These are phyloP conservation scores for Lepiota subincarnata DNA, from an alignment of 768 basidiomycete genomes.

Conservation along the genomic window DNA sequence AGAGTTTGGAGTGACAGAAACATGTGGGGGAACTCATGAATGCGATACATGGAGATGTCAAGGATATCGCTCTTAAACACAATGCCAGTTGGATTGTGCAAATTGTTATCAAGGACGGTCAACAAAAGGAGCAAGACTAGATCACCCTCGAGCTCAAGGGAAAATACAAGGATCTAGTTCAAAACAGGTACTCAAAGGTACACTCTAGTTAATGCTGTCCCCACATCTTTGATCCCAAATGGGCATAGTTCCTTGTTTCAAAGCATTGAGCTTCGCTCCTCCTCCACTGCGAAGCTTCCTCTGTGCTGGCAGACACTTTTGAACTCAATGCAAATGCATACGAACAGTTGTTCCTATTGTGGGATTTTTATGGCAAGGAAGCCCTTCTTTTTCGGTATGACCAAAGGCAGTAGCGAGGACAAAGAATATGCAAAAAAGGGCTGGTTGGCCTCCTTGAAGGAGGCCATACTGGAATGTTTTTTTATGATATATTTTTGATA, in stretches of 20 bases:
- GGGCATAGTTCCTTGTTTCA: conserved; percentile 67
- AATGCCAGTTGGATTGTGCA: conserved; percentile 87
- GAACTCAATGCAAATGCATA: conserved; percentile 85
- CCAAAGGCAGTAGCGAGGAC: conserved; percentile 54
- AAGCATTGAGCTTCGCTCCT: conserved; percentile 69
- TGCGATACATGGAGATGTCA: conserved; percentile 74
- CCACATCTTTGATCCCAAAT: neutral
- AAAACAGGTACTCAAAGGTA: conserved; percentile 90
- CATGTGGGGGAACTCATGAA: conserved; percentile 72
- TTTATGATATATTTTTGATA: too few relatives aligned
- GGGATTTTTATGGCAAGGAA: conserved; percentile 91
- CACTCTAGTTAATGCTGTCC: conserved; percentile 10
- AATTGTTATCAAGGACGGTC: conserved; percentile 78
- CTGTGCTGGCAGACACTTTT: conserved; percentile 82
- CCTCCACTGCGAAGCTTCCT: conserved; percentile 79
- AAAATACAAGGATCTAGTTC: conserved; percentile 68
- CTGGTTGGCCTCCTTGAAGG: conserved; percentile 65
- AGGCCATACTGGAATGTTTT: too few relatives aligned
- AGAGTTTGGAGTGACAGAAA: conserved; percentile 66
- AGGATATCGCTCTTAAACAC: conserved; percentile 86
- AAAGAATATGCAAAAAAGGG: conserved; percentile 61
- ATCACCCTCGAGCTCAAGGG: conserved; percentile 83
- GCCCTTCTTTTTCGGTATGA: conserved; percentile 63
- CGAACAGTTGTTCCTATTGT: conserved; percentile 74
- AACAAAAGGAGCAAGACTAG: conserved; percentile 69